Conservation (phyloP, 1,139 yeast genomes). For the Kodamaea ohmeri region DNA sequence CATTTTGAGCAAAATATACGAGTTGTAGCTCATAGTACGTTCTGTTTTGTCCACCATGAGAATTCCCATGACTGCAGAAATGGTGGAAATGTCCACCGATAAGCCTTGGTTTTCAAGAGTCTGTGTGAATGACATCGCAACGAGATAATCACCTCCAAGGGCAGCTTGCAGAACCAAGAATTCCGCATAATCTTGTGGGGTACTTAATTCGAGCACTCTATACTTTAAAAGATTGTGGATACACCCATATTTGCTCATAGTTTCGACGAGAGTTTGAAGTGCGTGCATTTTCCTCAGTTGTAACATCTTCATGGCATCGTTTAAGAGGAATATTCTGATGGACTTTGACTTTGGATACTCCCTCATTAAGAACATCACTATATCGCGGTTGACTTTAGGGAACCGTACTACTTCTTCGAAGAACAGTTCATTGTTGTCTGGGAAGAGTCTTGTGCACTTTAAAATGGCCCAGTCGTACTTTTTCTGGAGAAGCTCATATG, state of each 20-base stretch:
- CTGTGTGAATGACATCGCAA: conserved; percentile 21
- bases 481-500: conserved; percentile 1
- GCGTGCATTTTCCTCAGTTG: conserved; percentile 11
- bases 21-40: conserved; percentile 12
- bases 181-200: conserved; percentile 8
- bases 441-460: conserved; percentile 20
- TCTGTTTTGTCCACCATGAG: conserved; percentile 12
- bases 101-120: too few species aligned
- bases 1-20: conserved; percentile 14
- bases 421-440: conserved; percentile 11
- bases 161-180: conserved; percentile 12
- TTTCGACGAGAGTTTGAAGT: conserved; percentile 9
- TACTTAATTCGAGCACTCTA: neutral
- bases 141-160: conserved; percentile 23
- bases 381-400: conserved; percentile 19
- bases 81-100: conserved; percentile 1
- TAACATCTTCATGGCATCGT: conserved; percentile 19
- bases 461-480: conserved; percentile 14
- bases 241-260: conserved; percentile 7
- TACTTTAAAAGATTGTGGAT: conserved; percentile 6
- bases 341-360: conserved; percentile 20
- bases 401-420: conserved; percentile 22
- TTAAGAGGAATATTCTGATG: conserved; percentile 20
- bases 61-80: conserved; percentile 9
- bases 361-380: conserved; percentile 17